phyloP scores from a whole-genome alignment of 257 asterid genomes.

The Marsdenia floribunda region DNA sequence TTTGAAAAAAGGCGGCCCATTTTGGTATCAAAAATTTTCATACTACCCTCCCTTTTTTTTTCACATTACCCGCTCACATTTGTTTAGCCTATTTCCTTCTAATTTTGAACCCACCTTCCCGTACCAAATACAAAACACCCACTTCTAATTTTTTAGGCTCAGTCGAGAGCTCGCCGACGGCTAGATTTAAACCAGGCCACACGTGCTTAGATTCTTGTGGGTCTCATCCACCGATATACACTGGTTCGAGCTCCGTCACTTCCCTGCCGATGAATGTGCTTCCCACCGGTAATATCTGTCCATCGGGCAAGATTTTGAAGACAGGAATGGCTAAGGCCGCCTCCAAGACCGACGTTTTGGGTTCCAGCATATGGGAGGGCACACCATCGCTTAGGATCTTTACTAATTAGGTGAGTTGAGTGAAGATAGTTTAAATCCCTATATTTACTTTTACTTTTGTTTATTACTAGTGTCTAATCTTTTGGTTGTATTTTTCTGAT shows the following conservation, averaged over 20 bases:
- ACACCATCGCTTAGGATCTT: constrained; percentile 79
- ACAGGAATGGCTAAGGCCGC: constrained; percentile 50
- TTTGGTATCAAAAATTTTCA: no score
- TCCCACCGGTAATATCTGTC: constrained; percentile 76
- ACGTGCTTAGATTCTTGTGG: constrained; percentile 56
- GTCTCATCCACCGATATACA: constrained; percentile 35
- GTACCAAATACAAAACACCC: no score
- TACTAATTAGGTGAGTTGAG: constrained; percentile 69
- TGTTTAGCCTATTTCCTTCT: no score
- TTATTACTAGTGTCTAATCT: not conserved
- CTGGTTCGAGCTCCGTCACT: constrained; percentile 49
- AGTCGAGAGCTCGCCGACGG: constrained; percentile 40
- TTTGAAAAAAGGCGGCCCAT: no score
- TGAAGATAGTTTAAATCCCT: constrained; percentile 16
- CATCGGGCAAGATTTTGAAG: constrained; percentile 55
- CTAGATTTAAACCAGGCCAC: constrained; percentile 37
- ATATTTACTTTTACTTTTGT: constrained; percentile 18
- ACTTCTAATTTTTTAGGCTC: constrained; percentile 19
- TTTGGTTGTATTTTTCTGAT: not conserved
- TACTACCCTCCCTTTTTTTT: no score
- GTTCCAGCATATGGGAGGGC: constrained; percentile 80
- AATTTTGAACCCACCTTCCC: no score
- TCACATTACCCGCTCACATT: no score
- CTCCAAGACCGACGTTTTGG: constrained; percentile 50
- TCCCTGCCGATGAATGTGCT: constrained; percentile 42